A percentile compares a stretch with the other conserved stretches of the same genome.
phyloP scores from a whole-genome alignment of 257 asterid genomes.

The Buddleja alternifolia region DNA sequence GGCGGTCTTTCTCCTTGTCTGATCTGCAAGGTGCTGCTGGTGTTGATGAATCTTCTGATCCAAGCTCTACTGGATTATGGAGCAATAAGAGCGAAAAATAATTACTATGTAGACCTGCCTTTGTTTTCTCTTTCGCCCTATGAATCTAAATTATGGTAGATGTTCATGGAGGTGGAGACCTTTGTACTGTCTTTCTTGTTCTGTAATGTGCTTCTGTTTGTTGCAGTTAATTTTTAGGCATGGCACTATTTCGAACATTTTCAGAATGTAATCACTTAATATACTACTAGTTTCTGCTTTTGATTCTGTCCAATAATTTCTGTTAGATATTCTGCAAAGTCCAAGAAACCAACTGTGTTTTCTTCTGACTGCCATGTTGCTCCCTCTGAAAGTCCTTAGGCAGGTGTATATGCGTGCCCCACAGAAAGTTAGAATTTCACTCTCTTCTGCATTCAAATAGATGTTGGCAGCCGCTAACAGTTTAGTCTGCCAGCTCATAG shows the following conservation, averaged over 20 bases:
- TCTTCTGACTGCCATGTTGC: not conserved
- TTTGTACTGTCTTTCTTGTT: constrained; percentile 37
- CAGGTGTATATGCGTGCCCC: constrained; percentile 21
- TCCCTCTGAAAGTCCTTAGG: constrained; percentile 17
- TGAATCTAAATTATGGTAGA: constrained; percentile 45
- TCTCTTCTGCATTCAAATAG: constrained; percentile 24
- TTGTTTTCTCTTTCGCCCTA: constrained; percentile 48
- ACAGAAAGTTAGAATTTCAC: not conserved
- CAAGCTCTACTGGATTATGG: constrained; percentile 41
- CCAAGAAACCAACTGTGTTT: not conserved
- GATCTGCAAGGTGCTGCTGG: constrained; percentile 76
- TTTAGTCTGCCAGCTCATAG: constrained; percentile 22
- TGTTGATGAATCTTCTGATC: constrained; percentile 34
- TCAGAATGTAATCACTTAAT: constrained; percentile 40
- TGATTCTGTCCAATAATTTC: constrained; percentile 10
- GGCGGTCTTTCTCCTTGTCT: constrained; percentile 74
- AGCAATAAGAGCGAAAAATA: constrained; percentile 36
- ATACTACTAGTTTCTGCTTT: constrained; percentile 31
- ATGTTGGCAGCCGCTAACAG: constrained; percentile 28
- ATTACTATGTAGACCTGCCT: constrained; percentile 25
- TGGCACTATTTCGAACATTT: constrained; percentile 29
- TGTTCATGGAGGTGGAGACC: constrained; percentile 70
- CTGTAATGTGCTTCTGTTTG: constrained; percentile 31
- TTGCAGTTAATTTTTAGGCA: constrained; percentile 35
- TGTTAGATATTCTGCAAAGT: constrained; percentile 24